Percentiles rank a stretch among this genome's conserved stretches.
Evolutionary conservation across 176 grass and related monocot genomes (phyloP).

Genomic region (Triticum monococcum): DNA sequence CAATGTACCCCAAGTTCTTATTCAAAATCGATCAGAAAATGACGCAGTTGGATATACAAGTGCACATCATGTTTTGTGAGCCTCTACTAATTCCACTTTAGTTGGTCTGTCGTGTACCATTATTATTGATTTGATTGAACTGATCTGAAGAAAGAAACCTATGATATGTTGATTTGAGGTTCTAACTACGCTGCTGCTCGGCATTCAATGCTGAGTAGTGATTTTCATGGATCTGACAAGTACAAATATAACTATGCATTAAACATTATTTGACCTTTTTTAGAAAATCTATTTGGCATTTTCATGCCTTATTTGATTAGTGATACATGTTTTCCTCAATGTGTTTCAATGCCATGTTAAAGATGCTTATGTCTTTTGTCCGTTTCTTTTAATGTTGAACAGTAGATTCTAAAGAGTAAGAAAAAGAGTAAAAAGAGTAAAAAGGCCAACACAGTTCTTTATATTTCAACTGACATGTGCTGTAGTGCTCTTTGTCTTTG

Average conservation of each 20-base stretch:
- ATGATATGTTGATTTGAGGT: neutral
- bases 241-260: neutral
- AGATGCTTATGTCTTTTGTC: neutral
- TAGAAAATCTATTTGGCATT: neutral
- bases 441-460: neutral
- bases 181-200: neutral
- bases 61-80: slow-evolving; percentile 16
- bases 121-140: slow-evolving; percentile 10
- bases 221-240: neutral
- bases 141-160: neutral
- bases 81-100: neutral
- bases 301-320: neutral
- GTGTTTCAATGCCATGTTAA: neutral
- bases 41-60: neutral
- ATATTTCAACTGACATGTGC: neutral
- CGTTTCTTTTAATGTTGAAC: neutral
- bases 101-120: slow-evolving; percentile 4
- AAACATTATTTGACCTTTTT: neutral
- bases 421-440: neutral
- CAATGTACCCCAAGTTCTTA: neutral
- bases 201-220: slow-evolving; percentile 9
- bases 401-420: neutral
- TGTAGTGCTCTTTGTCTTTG: neutral
- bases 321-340: neutral
- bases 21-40: neutral